These are phyloP conservation scores for Henckelia pumila DNA, from an alignment of 257 asterid genomes.

Conservation along the genomic window DNA sequence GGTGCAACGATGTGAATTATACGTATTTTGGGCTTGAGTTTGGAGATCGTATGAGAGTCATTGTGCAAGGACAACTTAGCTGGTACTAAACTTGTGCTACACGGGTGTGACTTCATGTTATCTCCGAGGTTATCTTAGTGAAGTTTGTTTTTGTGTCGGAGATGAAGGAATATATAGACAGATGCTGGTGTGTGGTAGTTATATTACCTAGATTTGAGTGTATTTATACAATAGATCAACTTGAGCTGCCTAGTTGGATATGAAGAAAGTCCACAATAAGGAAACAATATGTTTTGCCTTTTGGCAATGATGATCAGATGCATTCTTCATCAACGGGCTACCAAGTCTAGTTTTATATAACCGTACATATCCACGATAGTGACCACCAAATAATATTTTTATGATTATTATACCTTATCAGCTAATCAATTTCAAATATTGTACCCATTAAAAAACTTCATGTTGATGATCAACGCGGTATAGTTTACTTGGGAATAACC, in stretches of 20 bases:
- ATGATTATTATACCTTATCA: constrained; percentile 19
- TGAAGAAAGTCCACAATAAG: constrained; percentile 26
- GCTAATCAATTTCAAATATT: constrained; percentile 13
- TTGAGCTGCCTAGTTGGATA: constrained; percentile 24
- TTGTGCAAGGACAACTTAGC: constrained; percentile 37
- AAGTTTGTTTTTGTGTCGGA: neutral
- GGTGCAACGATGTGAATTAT: constrained; percentile 77
- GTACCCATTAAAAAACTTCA: constrained; percentile 17
- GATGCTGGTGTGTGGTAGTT: constrained; percentile 9
- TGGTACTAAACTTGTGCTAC: constrained; percentile 27
- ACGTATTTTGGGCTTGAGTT: constrained; percentile 68
- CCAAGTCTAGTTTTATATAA: constrained; percentile 14
- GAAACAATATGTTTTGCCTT: constrained; percentile 35
- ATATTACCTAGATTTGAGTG: constrained; percentile 20
- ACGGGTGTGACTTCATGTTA: constrained; percentile 41
- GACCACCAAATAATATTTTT: neutral
- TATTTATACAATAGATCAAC: constrained; percentile 24
- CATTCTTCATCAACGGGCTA: constrained; percentile 25
- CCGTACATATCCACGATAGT: constrained; percentile 14
- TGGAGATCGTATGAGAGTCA: constrained; percentile 45
- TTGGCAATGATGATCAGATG: constrained; percentile 51
- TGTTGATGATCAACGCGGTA: constrained; percentile 6
- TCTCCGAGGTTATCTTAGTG: neutral
- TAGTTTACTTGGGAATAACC: neutral
- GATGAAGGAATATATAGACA: constrained; percentile 11